Evolutionary conservation across 352 stramenopile species (phyloP).

Genomic region (Porosira glacialis): DNA sequence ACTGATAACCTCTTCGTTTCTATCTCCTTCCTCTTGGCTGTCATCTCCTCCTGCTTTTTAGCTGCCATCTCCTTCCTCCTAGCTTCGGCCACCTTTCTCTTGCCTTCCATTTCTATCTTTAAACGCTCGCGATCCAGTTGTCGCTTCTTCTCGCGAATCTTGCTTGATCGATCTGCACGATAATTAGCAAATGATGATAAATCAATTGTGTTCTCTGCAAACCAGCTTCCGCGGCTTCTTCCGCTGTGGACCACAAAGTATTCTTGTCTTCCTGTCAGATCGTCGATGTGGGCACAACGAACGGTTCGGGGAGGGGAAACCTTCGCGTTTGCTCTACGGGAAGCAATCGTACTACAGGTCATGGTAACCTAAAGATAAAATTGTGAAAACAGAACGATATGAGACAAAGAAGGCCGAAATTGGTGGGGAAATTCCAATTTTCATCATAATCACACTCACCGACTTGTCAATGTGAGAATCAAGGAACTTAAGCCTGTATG

Average conservation of each 20-base stretch:
- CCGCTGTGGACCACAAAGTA: slow-evolving; percentile 47
- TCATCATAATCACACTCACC: slow-evolving; percentile 24
- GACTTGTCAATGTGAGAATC: slow-evolving; percentile 49
- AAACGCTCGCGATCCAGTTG: not conserved
- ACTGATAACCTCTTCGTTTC: slow-evolving; percentile 1
- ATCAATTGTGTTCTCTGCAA: slow-evolving; percentile 43
- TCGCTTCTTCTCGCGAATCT: slow-evolving; percentile 12
- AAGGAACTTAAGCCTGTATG: slow-evolving; percentile 44
- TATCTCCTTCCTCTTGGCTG: slow-evolving; percentile 8
- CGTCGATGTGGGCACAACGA: slow-evolving; percentile 39
- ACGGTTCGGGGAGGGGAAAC: slow-evolving; percentile 20
- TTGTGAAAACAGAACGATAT: not conserved
- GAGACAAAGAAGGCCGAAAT: not conserved
- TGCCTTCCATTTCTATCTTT: not conserved
- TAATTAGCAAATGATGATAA: slow-evolving; percentile 35
- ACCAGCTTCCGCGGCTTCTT: slow-evolving; percentile 45
- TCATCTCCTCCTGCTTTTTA: not conserved
- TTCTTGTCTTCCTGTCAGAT: slow-evolving; percentile 41
- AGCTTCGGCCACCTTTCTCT: slow-evolving; percentile 7
- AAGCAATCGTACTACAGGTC: slow-evolving; percentile 16
- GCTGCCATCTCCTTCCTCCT: too few relatives aligned
- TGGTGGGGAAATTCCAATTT: not conserved
- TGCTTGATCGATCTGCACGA: slow-evolving; percentile 31
- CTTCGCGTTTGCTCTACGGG: slow-evolving; percentile 14
- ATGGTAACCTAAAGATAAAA: slow-evolving; percentile 18